Base-by-base conservation (phyloP, 2,329 filamentous ascomycete genomes). In the Fusarium tanahbumbuense region DNA sequence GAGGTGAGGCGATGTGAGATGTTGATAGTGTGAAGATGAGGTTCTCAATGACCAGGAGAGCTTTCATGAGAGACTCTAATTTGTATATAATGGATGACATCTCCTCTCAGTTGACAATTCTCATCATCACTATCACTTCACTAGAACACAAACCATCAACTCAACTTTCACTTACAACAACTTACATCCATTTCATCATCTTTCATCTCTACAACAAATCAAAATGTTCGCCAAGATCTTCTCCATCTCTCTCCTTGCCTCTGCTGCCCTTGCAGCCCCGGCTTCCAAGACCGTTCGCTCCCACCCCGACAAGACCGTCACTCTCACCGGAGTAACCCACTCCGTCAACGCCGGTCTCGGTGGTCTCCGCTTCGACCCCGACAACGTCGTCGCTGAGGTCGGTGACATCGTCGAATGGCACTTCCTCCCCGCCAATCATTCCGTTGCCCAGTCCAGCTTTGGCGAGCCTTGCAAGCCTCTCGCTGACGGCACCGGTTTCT, bases 401-500 rank as follows among this genome's bases (percentile, higher is more conserved):
- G 86, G 86, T 62, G 84, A 87, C 64, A 68, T 84, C 6, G 75
- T 89, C 60, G 85, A 88, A 78, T 89, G 84, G 80, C 83, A 85
- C 73, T 88, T 85, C 80, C 83, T 82, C 67, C 82, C 86, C 11
- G 74, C 70, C 61, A 86, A 84, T 78, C 86, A 88, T 81, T 82
- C 82, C 20, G 79, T 88, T 44, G 80, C 72, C 3, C 78, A 83
- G 74, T 82, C 81, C 40, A 78, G 74, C 73, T 84, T 84, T 64
- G 79, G 66, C 55, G 68, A 78, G 46, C 83, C 83, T 23, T 86
- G 84, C 77, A 16, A 76, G 59, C 83, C 83, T 4, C 76, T 81
- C 13, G 73, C 74, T 53, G 77, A 77, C 64, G 73, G 74, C 32
- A 71, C 76, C 4, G 82, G 79, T 46, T 85, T 86, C 77, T 84